Evolutionary conservation across 306 rosid genomes (phyloP), one percentile per base, ranked within the genome.

Genomic region (Calophaca sinica): DNA sequence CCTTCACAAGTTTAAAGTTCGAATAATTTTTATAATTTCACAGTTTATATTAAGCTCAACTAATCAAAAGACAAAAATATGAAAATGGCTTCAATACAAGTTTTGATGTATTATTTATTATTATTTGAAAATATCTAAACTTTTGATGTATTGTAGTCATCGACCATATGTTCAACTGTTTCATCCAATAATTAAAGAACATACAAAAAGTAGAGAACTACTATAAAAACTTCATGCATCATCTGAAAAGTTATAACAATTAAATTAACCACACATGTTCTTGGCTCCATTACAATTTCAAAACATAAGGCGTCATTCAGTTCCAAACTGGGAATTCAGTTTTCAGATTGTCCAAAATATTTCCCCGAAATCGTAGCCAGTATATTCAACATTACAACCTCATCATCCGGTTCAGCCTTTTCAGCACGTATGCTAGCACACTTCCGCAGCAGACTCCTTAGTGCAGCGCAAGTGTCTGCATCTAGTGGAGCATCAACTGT

Each of bases 361-460:
- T 83, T 85, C 4, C 97, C 97, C 0, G 92, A 80, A 77, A 94
- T 81, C 14, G 93, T 80, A 76, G 86, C 83, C 35, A 94, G 84
- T 78, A 94, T 87, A 65, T 90, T 94, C 74, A 91, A 75, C 97
- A 90, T 90, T 35, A 85, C 81, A 57, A 84, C 86, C 87, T 94
- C 92, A 0, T 90, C 96, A 20, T 92, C 96, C 2, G 79, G 77
- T 15, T 70, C 85, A 39, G 81, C 52, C 85, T 94, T 94, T 12
- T 62, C 82, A 10, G 96, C 91, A 28, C 92, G 90, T 58, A 91
- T 72, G 74, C 81, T 74, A 8, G 97, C 96, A 48, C 99, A 86
- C 86, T 90, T 92, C 4, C 96, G 85, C 41, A 94, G 90, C 79
- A 92, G 86, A 84, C 90, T 84, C 75, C 99, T 82, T 33, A 94